phyloP scores from a whole-genome alignment of 2,329 filamentous ascomycete species.

The Alternaria triticina region DNA sequence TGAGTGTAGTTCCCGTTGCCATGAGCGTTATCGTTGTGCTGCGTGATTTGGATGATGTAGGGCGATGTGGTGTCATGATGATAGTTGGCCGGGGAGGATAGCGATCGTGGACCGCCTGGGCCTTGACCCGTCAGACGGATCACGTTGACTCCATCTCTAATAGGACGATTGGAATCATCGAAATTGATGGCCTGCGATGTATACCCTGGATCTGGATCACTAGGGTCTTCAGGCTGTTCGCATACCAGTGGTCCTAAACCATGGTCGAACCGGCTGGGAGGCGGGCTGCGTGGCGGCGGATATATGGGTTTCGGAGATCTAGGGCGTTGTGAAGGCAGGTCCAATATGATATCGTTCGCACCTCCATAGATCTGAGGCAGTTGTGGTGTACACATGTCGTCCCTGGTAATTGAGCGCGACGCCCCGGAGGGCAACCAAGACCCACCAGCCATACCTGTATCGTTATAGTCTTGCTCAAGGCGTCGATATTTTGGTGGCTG shows the following conservation, averaged over 20 bases:
- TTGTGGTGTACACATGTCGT: no score
- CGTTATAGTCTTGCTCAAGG: background rate
- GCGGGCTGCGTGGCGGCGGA: background rate
- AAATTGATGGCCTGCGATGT: background rate
- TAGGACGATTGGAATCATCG: background rate
- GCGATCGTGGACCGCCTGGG: background rate
- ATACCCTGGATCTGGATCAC: background rate
- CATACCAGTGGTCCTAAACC: background rate
- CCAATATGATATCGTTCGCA: no score
- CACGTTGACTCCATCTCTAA: background rate
- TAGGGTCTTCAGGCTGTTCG: background rate
- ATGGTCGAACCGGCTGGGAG: background rate
- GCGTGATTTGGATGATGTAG: background rate
- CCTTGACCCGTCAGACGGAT: background rate
- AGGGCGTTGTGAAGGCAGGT: background rate
- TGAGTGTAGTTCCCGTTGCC: background rate
- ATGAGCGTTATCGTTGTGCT: background rate
- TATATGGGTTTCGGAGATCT: background rate
- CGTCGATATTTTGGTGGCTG: background rate
- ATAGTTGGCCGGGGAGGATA: background rate
- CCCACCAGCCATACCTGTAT: background rate
- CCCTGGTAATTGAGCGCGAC: background rate
- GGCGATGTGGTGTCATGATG: background rate
- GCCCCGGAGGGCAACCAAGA: background rate
- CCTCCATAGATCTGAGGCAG: no score